Base-by-base conservation (phyloP, 108 stramenopile genomes). In the Cyclotella atomus region DNA sequence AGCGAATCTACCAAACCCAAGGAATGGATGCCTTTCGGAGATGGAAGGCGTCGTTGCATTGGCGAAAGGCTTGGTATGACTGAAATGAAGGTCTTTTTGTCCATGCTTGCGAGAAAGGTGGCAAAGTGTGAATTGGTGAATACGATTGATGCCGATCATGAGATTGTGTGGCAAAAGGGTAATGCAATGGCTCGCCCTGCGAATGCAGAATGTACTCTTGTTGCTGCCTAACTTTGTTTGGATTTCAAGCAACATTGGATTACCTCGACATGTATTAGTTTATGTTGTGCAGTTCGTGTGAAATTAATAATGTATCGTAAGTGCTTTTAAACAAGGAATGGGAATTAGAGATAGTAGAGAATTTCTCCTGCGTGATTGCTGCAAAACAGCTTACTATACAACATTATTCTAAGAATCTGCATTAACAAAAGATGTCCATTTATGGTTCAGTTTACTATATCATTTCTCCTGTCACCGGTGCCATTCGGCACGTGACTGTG, bases 11-110 rank as follows among this genome's bases (percentile, higher is more conserved):
- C 68, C 23, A 46, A 68, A 47, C 68, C 68, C 4, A 17, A 57
- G 33, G 81, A 73, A 27, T 84, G 63, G 73, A 62, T 87, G 56
- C 82, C 84, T 3, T 82, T 84, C 52, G 86, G 86, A 7, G 73
- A 41, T 33, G 86, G 86, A 32, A 73, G 77, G n/a, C 70, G 86
- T n/a, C 65, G 71, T 33, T 87, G 86, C 52, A 50, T 83, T 14
- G 86, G 86, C 12, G 33, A 55, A 24, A 49, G 68, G 17, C 62
- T 87, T 12, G 84, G 73, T 24, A 59, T 74, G 70, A 46, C 72
- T 0, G 86, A 87, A 60, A 83, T 87, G 84, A 84, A 83, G 47
- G 62, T 83, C 0, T 87, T 87, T 65, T 68, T 84, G 12, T 65
- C 82, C 5, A 71, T 82, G 15, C 41, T 87, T 62, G 86, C 84